Evolutionary conservation across 177 flowering plant species (phyloP).

Genomic region (Tripterygium wilfordii): DNA sequence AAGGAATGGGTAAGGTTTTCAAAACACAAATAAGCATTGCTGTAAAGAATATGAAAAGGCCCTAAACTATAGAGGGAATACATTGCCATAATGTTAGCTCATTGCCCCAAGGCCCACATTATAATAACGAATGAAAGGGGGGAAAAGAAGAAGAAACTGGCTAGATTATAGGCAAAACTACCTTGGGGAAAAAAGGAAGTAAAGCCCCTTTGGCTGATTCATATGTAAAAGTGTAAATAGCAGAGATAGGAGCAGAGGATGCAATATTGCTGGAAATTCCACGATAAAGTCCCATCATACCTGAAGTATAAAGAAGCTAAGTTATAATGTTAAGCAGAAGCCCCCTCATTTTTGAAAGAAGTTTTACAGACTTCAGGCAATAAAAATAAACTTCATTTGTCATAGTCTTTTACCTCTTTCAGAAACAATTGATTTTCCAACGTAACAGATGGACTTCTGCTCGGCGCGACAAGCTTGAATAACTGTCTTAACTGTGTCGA

Average conservation of each 20-base stretch:
- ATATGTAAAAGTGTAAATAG: constrained; percentile 87
- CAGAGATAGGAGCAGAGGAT: constrained; percentile 96
- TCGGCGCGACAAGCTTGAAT: constrained; percentile 63
- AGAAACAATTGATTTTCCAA: constrained; percentile 68
- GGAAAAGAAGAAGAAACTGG: constrained; percentile 3
- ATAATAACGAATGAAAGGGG: not conserved
- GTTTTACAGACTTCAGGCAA: not conserved
- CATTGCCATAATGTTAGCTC: not conserved
- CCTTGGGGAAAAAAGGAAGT: constrained; percentile 88
- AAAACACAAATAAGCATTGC: constrained; percentile 3
- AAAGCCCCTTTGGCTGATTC: constrained; percentile 84
- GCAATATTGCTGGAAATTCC: constrained; percentile 90
- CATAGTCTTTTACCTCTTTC: constrained; percentile 89
- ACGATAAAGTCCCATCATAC: constrained; percentile 89
- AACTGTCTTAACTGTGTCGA: constrained; percentile 89
- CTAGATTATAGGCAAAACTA: constrained; percentile 12
- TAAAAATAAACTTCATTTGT: too few species aligned
- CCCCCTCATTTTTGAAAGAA: not conserved
- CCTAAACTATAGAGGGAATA: too few species aligned
- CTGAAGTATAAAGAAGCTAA: too few species aligned
- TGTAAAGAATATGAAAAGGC: not conserved
- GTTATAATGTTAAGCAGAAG: too few species aligned
- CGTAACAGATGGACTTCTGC: constrained; percentile 43
- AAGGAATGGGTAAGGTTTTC: constrained; percentile 11
- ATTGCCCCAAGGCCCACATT: not conserved